Conservation (phyloP, 345 rosid species). For the Syzygium aqueum region DNA sequence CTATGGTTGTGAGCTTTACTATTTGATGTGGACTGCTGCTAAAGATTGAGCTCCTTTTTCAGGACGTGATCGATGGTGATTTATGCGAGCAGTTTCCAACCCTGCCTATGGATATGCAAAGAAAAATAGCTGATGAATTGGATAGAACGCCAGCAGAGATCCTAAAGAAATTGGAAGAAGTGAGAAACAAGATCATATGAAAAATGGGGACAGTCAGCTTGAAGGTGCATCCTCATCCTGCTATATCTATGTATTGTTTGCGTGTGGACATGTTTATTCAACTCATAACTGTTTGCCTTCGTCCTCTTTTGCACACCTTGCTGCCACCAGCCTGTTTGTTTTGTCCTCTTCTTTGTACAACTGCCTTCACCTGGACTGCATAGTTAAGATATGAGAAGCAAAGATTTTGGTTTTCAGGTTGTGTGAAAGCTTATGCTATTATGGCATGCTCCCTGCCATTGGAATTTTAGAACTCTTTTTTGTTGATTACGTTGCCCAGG, state of each 20-base stretch:
- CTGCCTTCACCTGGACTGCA: background rate
- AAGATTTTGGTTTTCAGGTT: background rate
- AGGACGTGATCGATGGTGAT: slow-evolving; percentile 99
- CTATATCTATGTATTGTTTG: background rate
- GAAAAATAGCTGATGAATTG: slow-evolving; percentile 89
- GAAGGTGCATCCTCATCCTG: background rate
- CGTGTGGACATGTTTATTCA: background rate
- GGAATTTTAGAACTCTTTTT: background rate
- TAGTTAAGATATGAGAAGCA: background rate
- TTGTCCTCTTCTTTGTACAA: background rate
- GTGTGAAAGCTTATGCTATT: background rate
- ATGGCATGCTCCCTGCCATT: background rate
- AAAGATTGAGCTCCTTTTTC: slow-evolving; percentile 9
- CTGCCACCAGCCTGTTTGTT: background rate
- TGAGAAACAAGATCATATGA: slow-evolving; percentile 70
- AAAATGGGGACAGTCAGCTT: background rate
- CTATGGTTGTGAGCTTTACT: background rate
- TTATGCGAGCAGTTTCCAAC: slow-evolving; percentile 96
- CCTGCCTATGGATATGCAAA: slow-evolving; percentile 72
- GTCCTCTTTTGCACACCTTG: background rate
- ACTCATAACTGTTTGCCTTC: background rate
- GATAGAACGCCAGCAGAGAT: slow-evolving; percentile 97
- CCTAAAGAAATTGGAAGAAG: slow-evolving; percentile 93
- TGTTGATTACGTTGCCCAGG: background rate
- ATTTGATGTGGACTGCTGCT: background rate